Conservation (phyloP, 2,329 filamentous ascomycete genomes). For the Cordyceps tenuipes region DNA sequence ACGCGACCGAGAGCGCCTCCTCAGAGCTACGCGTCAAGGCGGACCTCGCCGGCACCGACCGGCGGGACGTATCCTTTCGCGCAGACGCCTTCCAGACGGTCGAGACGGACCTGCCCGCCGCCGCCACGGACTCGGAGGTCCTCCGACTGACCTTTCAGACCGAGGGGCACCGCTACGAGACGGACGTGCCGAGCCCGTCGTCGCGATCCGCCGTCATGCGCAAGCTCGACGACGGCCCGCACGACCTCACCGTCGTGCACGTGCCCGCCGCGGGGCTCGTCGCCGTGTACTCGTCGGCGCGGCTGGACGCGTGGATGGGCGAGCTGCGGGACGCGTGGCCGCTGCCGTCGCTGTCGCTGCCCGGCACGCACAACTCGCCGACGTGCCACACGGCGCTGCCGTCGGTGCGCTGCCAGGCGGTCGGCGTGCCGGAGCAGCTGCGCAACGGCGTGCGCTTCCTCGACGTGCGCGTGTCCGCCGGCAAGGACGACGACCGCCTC, state of each 20-base stretch:
- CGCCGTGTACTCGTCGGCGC: constrained; percentile 61
- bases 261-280: constrained; percentile 46
- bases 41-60: constrained; percentile 52
- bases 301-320: constrained; percentile 72
- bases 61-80: constrained; percentile 52
- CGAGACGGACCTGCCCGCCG: constrained; percentile 46
- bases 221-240: constrained; percentile 37
- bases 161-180: constrained; percentile 52
- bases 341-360: constrained; percentile 76
- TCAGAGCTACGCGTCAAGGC: constrained; percentile 38
- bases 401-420: constrained; percentile 87
- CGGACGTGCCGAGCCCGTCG: constrained; percentile 60
- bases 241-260: constrained; percentile 60
- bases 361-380: constrained; percentile 91
- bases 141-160: constrained; percentile 64
- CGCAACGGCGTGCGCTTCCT: constrained; percentile 89
- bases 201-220: constrained; percentile 53
- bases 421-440: constrained; percentile 68
- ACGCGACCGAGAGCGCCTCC: constrained; percentile 28
- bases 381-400: constrained; percentile 78
- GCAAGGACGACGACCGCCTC: constrained; percentile 53
- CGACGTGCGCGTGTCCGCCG: constrained; percentile 67
- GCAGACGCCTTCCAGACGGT: constrained; percentile 61
- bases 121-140: constrained; percentile 36
- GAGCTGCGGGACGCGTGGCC: constrained; percentile 63